Evolutionary conservation across 345 rosid genomes (phyloP).

Genomic region (Salix brachista): DNA sequence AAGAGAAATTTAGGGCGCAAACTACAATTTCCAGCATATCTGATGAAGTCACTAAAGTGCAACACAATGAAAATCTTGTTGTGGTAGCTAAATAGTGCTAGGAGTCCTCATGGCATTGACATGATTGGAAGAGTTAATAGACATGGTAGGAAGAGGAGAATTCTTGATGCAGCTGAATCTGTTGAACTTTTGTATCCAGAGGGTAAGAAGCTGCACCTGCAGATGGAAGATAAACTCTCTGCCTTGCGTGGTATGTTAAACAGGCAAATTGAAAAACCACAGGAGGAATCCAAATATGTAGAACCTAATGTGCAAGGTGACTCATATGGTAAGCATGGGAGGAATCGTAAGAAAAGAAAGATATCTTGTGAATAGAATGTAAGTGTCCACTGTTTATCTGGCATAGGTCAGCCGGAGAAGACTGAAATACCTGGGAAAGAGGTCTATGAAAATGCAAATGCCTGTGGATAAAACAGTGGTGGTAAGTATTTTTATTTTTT

Average conservation of each 20-base stretch:
- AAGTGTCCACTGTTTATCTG: conserved; percentile 16
- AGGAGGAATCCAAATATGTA: conserved; percentile 22
- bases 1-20: conserved; percentile 45
- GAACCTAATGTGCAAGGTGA: conserved; percentile 30
- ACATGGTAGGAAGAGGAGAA: conserved; percentile 38
- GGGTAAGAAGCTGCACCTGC: conserved; percentile 43
- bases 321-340: conserved; percentile 27
- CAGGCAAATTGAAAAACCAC: conserved; percentile 22
- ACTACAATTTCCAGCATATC: conserved; percentile 32
- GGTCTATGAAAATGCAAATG: conserved; percentile 13
- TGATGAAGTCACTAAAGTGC: conserved; percentile 30
- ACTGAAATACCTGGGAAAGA: conserved; percentile 4
- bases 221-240: conserved; percentile 43
- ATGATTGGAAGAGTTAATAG: conserved; percentile 26
- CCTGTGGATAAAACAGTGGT: conserved; percentile 2
- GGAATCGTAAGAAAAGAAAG: conserved; percentile 43
- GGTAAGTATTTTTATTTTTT: too few species aligned
- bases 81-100: conserved; percentile 50
- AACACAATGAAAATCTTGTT: conserved; percentile 30
- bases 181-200: conserved; percentile 35
- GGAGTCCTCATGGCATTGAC: conserved; percentile 27
- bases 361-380: conserved; percentile 30
- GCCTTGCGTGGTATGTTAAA: conserved; percentile 37
- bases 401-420: conserved; percentile 15
- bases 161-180: conserved; percentile 43